Percentiles rank a stretch among this genome's conserved stretches.
These are phyloP conservation scores for Casaregolazyma suthepensis DNA, from an alignment of 1,139 yeast species.

Conservation along the genomic window DNA sequence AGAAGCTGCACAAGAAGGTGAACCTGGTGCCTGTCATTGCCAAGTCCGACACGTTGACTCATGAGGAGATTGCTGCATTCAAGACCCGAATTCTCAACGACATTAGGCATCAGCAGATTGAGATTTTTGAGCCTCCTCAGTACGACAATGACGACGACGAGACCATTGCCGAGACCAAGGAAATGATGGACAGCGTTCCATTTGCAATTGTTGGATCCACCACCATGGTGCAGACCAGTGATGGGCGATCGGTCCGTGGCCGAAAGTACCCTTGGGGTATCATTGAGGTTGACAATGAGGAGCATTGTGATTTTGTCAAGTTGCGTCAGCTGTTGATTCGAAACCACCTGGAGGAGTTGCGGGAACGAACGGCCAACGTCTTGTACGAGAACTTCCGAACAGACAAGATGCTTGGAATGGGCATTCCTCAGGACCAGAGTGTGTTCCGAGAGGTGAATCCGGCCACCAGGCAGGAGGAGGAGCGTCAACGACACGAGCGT, in stretches of 20 bases:
- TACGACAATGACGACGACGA: conserved; percentile 88
- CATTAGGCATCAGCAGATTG: conserved; percentile 67
- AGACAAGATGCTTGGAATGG: conserved; percentile 71
- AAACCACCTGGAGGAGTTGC: conserved; percentile 88
- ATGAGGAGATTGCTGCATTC: conserved; percentile 72
- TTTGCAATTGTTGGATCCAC: conserved; percentile 95
- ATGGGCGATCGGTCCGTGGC: conserved; percentile 83
- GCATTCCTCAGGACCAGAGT: conserved; percentile 84
- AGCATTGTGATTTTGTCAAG: conserved; percentile 87
- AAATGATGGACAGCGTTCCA: conserved; percentile 68
- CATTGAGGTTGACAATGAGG: conserved; percentile 91
- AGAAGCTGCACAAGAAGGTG: conserved; percentile 82
- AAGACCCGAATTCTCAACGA: conserved; percentile 69
- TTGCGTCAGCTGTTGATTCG: conserved; percentile 86
- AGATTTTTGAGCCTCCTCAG: conserved; percentile 70
- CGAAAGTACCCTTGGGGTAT: conserved; percentile 98
- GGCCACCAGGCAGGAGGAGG: conserved; percentile 87
- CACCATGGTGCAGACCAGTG: conserved; percentile 59
- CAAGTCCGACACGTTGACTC: conserved; percentile 88
- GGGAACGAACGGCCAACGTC: conserved; percentile 71
- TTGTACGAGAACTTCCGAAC: conserved; percentile 89
- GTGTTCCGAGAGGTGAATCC: conserved; percentile 97
- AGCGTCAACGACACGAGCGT: conserved; percentile 87
- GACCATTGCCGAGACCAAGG: conserved; percentile 51
- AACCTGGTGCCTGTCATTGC: conserved; percentile 93